Evolutionary conservation across 1,139 yeast genomes (phyloP), one percentile per base, ranked within the genome.

Genomic region (Arxiozyma bovina): DNA sequence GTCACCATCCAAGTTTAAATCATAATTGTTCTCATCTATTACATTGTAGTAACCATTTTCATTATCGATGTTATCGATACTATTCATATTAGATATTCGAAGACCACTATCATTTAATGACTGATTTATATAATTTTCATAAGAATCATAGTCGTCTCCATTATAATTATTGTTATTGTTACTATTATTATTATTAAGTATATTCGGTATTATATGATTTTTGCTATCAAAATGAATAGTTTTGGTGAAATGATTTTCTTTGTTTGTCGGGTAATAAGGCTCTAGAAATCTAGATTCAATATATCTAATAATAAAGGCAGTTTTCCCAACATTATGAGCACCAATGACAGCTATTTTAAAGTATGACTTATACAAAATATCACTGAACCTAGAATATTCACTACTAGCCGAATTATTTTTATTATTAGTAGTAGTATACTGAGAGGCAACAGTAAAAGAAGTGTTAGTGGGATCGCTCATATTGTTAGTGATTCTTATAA

Each of bases 271-370:
- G 68, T 89, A 90, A 73, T 90, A 90, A 42, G 87, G 80, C 69
- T 89, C 97, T 44, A 87, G 88, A 69, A 89, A 90, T 65, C 87
- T 94, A 64, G 86, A 86, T 67, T 90, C 96, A 15, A 87, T 94
- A 68, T 83, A 90, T 63, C 90, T 84, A 18, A 88, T 93, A 1
- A 91, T 86, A 74, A 90, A 77, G 7, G 96, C 85, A 41, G 94
- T 86, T 70, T 89, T 89, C 7, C 96, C 97, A 34, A 90, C 97
- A 23, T 94, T 88, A 55, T 95, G 78, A 27, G 95, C 83, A 50
- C 97, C 97, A 22, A 89, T 91, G 45, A 90, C 85, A 42, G 96
- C 96, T 5, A 52, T 27, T 34, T 46, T 46, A 8, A 46, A 49
- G 30, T 34, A 43, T n/a, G 30, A 38, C 43, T 43, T 27, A 43